These are phyloP conservation scores for Saccharomyces uvarum DNA, from an alignment of 1,139 yeast species.

Conservation along the genomic window DNA sequence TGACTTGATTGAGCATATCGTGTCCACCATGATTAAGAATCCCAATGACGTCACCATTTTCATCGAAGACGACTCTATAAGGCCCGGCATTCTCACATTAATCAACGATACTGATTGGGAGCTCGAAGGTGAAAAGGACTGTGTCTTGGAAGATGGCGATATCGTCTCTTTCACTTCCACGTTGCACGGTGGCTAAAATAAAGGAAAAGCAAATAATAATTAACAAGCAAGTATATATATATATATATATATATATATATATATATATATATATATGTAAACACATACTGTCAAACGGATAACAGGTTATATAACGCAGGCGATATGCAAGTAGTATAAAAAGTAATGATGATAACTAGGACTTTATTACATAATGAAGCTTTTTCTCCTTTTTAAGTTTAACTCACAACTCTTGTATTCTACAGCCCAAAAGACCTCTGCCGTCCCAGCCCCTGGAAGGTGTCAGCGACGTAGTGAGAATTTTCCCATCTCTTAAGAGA, in stretches of 20 bases:
- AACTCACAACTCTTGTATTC: constrained; percentile 1
- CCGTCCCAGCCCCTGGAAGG: constrained; percentile 66
- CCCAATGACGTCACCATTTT: constrained; percentile 65
- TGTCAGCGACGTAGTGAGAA: constrained; percentile 29
- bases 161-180: constrained; percentile 84
- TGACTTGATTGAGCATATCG: constrained; percentile 51
- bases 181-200: constrained; percentile 75
- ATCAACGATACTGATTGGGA: constrained; percentile 98
- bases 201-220: not conserved
- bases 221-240: not conserved
- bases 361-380: not conserved
- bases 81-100: constrained; percentile 88
- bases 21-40: constrained; percentile 49
- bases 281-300: not conserved
- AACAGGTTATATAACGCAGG: not conserved
- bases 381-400: not conserved
- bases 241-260: not conserved
- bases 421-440: constrained; percentile 64
- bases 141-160: constrained; percentile 68
- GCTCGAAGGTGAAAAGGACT: constrained; percentile 79
- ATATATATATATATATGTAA: not conserved
- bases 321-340: not conserved
- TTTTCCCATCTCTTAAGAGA: constrained; percentile 13
- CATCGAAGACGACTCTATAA: constrained; percentile 67
- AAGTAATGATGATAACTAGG: not conserved